Percentiles rank a stretch among this genome's conserved stretches.
Evolutionary conservation across 345 rosid genomes (phyloP).

Genomic region (Psidium friedrichsthalianum): DNA sequence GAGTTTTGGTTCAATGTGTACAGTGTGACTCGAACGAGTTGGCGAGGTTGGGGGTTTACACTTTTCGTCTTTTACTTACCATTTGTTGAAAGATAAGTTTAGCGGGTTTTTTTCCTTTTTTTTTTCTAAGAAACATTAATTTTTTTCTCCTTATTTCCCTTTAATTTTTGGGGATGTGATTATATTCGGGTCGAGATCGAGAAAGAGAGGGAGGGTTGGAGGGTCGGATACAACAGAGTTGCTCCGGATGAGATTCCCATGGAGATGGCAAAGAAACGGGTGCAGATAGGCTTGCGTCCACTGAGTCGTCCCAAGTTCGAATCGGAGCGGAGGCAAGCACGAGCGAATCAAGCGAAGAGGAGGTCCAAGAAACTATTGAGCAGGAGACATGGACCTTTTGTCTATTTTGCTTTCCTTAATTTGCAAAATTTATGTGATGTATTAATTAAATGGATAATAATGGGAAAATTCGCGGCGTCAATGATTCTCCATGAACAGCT

Average conservation of each 20-base stretch:
- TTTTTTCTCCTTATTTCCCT: background rate
- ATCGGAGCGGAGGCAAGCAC: constrained; percentile 18
- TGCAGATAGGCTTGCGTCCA: background rate
- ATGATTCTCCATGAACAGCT: background rate
- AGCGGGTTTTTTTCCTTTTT: background rate
- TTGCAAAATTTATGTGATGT: background rate
- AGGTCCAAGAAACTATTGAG: background rate
- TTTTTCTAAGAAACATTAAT: background rate
- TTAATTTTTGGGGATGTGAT: background rate
- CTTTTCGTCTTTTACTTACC: background rate
- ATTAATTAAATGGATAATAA: background rate
- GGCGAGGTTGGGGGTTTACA: background rate
- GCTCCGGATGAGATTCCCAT: constrained; percentile 12
- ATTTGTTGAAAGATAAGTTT: background rate
- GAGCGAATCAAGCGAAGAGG: constrained; percentile 3
- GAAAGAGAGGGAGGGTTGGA: background rate
- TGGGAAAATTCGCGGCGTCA: background rate
- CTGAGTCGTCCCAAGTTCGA: constrained; percentile 68
- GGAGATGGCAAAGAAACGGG: constrained; percentile 49
- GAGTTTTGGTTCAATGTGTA: constrained; percentile 1
- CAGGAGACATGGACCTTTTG: background rate
- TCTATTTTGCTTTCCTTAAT: background rate
- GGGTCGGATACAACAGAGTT: background rate
- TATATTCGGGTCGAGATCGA: background rate
- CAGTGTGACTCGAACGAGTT: constrained; percentile 7